Conservation (phyloP, 441 rosid genomes). For the Cnidoscolus chayamansa region DNA sequence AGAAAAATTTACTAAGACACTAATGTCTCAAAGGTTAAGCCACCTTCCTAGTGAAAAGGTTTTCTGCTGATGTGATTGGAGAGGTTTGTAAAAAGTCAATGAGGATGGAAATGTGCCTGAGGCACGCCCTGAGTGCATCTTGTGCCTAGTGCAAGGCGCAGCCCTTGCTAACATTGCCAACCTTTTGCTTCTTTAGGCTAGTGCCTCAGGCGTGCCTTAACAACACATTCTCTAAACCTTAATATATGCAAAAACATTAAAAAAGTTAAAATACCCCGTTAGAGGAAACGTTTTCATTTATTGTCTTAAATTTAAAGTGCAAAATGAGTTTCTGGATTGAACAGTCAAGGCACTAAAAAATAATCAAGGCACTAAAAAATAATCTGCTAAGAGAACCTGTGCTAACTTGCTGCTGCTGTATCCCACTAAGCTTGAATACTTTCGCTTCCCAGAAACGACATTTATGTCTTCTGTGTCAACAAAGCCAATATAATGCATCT, state of each 20-base stretch:
- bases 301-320: not conserved
- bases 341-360: conserved; percentile 2
- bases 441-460: conserved; percentile 71
- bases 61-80: too few relatives aligned
- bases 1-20: too few relatives aligned
- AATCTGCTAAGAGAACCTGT: conserved; percentile 51
- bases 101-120: too few relatives aligned
- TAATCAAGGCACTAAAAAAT: not conserved
- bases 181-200: too few relatives aligned
- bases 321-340: not conserved
- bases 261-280: not conserved
- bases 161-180: too few relatives aligned
- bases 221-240: not conserved
- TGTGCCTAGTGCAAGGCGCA: too few relatives aligned
- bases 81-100: too few relatives aligned
- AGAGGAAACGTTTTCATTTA: not conserved
- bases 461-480: conserved; percentile 96
- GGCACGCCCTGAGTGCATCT: too few relatives aligned
- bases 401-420: conserved; percentile 92
- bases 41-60: too few relatives aligned
- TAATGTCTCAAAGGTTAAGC: too few relatives aligned
- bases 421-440: conserved; percentile 79
- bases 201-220: too few relatives aligned
- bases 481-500: conserved; percentile 74
- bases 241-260: not conserved